Evolutionary conservation across 1,139 yeast species (phyloP).

Genomic region (Hanseniaspora gamundiae): DNA sequence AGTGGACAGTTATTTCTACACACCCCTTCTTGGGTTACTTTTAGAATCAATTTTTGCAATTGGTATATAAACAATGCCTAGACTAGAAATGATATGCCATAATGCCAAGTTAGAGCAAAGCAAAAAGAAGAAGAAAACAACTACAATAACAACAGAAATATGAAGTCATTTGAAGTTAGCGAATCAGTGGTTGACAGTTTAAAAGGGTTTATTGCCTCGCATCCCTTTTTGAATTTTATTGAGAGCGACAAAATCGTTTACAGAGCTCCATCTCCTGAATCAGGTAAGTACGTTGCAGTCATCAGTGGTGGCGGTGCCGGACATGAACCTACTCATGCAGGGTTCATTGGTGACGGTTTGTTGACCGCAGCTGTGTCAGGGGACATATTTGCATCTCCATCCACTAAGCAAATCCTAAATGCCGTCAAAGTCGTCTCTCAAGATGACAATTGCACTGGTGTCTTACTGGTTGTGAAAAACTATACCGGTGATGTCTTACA

Average conservation of each 20-base stretch:
- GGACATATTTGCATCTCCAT: conserved; percentile 81
- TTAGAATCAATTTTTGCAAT: too few relatives aligned
- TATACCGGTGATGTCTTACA: conserved; percentile 91
- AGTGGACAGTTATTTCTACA: too few relatives aligned
- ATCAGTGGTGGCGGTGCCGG: conserved; percentile 94
- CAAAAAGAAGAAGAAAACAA: neutral
- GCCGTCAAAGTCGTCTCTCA: conserved; percentile 36
- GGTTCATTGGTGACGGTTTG: conserved; percentile 74
- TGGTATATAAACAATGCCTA: too few relatives aligned
- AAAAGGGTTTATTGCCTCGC: conserved; percentile 54
- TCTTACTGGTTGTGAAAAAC: conserved; percentile 70
- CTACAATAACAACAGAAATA: neutral
- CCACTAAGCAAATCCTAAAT: conserved; percentile 71
- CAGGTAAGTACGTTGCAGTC: conserved; percentile 44
- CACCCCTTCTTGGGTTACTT: too few relatives aligned
- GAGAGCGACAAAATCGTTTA: conserved; percentile 60
- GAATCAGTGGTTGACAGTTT: conserved; percentile 58
- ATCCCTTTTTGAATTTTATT: conserved; percentile 52
- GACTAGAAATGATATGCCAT: too few relatives aligned
- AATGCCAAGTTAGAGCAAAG: too few relatives aligned
- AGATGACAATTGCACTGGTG: conserved; percentile 42
- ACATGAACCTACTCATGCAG: conserved; percentile 90
- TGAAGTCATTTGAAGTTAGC: conserved; percentile 28
- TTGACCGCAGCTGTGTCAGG: conserved; percentile 86
- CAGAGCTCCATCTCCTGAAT: conserved; percentile 21